These are phyloP conservation scores for Medicago truncatula DNA, from an alignment of 306 rosid species.

Conservation along the genomic window DNA sequence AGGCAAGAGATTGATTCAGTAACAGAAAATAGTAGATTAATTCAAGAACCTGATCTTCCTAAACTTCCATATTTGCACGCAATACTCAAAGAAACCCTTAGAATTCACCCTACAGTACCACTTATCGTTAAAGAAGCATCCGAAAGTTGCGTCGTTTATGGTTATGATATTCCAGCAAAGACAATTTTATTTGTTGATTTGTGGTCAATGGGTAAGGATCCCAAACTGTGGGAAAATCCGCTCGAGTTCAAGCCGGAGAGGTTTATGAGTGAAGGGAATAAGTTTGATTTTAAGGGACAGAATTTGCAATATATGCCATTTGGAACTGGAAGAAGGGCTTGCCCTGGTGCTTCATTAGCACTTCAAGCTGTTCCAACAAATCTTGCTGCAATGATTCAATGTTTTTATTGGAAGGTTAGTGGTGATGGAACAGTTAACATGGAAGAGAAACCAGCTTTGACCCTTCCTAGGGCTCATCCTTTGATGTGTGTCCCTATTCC, in stretches of 20 bases:
- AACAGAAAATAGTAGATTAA: slow-evolving; percentile 48
- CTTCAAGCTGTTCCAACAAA: slow-evolving; percentile 33
- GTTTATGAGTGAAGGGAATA: slow-evolving; percentile 44
- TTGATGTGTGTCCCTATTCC: neutral
- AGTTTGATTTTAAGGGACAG: slow-evolving; percentile 60
- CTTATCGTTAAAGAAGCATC: slow-evolving; percentile 56
- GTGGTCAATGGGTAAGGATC: slow-evolving; percentile 77
- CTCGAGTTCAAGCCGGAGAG: slow-evolving; percentile 73
- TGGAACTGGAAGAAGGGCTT: slow-evolving; percentile 52
- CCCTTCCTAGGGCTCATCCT: neutral
- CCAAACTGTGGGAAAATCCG: slow-evolving; percentile 61
- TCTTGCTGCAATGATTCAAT: slow-evolving; percentile 40
- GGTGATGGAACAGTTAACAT: neutral
- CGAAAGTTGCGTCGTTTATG: slow-evolving; percentile 40
- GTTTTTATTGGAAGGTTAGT: slow-evolving; percentile 41
- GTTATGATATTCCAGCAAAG: slow-evolving; percentile 67
- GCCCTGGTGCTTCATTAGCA: slow-evolving; percentile 42
- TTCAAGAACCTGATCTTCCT: slow-evolving; percentile 64
- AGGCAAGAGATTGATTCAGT: slow-evolving; percentile 60
- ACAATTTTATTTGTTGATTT: slow-evolving; percentile 54
- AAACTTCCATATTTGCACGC: slow-evolving; percentile 73
- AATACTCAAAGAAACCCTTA: slow-evolving; percentile 75
- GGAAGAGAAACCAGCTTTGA: neutral
- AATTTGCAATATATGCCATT: slow-evolving; percentile 64
- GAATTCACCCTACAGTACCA: slow-evolving; percentile 75